A percentile compares a stretch with the other conserved stretches of the same genome.
Conservation (phyloP, 2,329 filamentous ascomycete species). For the Fusarium tupiense region DNA sequence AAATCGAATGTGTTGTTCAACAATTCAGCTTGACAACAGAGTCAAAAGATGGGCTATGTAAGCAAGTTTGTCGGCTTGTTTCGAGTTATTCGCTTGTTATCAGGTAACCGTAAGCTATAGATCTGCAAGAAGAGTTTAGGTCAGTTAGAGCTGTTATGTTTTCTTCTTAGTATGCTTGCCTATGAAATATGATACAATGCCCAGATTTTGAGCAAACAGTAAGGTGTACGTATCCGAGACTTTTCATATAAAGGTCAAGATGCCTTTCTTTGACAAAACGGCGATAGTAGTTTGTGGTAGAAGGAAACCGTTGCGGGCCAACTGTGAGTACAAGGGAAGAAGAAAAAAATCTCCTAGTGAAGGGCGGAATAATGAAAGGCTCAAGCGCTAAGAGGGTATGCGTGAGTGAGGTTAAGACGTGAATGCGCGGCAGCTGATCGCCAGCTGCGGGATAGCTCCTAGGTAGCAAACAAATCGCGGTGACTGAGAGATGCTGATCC, state of each 20-base stretch:
- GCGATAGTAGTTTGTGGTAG: background rate
- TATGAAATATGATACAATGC: background rate
- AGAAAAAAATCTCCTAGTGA: background rate
- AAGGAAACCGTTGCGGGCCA: background rate
- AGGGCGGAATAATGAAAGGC: conserved; percentile 10
- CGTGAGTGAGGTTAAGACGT: background rate
- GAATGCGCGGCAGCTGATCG: conserved; percentile 26
- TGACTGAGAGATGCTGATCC: background rate
- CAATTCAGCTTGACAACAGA: background rate
- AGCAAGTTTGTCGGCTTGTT: background rate
- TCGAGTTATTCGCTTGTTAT: background rate
- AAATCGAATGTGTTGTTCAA: background rate
- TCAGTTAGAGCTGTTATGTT: background rate
- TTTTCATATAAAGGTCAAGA: background rate
- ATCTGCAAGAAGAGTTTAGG: background rate
- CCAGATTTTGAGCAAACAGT: background rate
- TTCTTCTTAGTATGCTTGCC: background rate
- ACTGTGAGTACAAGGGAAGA: background rate
- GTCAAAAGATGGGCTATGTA: background rate
- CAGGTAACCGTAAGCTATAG: background rate
- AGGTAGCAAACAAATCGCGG: background rate
- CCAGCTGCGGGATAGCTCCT: conserved; percentile 19
- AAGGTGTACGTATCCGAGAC: background rate
- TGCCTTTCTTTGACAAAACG: background rate
- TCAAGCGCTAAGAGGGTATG: background rate